These are phyloP conservation scores for Dioscorea alata DNA, from an alignment of 106 monocot genomes.

Conservation along the genomic window DNA sequence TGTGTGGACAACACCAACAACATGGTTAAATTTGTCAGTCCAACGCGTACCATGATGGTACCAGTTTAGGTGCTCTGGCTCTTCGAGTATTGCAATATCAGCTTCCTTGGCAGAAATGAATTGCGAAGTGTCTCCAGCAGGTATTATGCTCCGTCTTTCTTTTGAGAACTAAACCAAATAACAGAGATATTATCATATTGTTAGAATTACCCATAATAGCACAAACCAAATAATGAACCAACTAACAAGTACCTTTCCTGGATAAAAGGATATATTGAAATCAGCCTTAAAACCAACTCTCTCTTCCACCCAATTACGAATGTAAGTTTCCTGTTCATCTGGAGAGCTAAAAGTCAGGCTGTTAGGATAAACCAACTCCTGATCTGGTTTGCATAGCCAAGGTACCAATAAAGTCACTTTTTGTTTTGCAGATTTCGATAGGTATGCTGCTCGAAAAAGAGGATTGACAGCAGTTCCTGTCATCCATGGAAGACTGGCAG, in stretches of 20 bases:
- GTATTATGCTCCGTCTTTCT: slow-evolving; percentile 93
- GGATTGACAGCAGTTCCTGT: slow-evolving; percentile 99
- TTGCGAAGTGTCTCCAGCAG: slow-evolving; percentile 91
- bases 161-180: slow-evolving; percentile 65
- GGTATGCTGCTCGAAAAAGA: slow-evolving; percentile 88
- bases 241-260: slow-evolving; percentile 76
- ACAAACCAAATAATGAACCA: not conserved
- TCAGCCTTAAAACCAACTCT: slow-evolving; percentile 83
- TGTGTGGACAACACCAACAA: slow-evolving; percentile 94
- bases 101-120: slow-evolving; percentile 88
- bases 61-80: slow-evolving; percentile 99
- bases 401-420: slow-evolving; percentile 92
- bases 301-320: slow-evolving; percentile 88
- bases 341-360: slow-evolving; percentile 68
- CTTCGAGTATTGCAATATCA: slow-evolving; percentile 97
- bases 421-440: slow-evolving; percentile 73
- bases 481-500: slow-evolving; percentile 99
- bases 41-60: slow-evolving; percentile 98
- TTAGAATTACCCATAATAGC: not conserved
- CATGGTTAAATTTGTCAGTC: slow-evolving; percentile 98
- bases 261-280: slow-evolving; percentile 98
- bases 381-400: slow-evolving; percentile 92
- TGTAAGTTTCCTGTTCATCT: slow-evolving; percentile 91
- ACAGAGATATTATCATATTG: not conserved
- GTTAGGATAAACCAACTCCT: slow-evolving; percentile 92